Conservation (phyloP, 768 basidiomycete species). For the Steccherinum ochraceum region DNA sequence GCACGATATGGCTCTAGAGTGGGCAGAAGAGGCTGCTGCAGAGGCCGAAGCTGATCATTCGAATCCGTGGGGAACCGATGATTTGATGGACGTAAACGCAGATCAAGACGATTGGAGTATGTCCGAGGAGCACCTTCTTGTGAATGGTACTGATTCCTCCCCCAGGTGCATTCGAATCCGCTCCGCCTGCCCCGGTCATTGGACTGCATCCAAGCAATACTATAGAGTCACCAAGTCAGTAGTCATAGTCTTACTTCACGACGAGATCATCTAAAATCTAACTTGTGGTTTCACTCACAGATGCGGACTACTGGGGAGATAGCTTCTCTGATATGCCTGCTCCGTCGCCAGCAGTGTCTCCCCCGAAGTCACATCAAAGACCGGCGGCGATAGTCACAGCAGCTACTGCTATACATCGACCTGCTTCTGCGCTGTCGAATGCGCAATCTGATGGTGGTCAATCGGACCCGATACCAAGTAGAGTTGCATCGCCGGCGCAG, state of each 20-base stretch:
- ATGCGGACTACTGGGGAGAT: not conserved
- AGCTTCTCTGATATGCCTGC: not conserved
- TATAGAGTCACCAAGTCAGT: too few species aligned
- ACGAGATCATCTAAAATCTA: too few species aligned
- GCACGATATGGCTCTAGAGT: conserved; percentile 30
- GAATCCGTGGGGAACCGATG: conserved; percentile 66
- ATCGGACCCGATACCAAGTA: conserved; percentile 7
- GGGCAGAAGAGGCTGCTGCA: conserved; percentile 52
- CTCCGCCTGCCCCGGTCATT: conserved; percentile 18
- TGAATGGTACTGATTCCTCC: not conserved
- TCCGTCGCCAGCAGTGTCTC: not conserved
- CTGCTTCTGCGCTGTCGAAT: conserved; percentile 16
- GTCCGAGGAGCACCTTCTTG: conserved; percentile 28
- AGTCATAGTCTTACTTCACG: too few species aligned
- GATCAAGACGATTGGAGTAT: conserved; percentile 94
- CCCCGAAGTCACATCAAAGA: not conserved
- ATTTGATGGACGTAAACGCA: conserved; percentile 90
- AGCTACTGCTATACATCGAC: not conserved
- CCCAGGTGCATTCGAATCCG: conserved; percentile 28
- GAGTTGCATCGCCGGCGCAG: conserved; percentile 14
- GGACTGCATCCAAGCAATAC: conserved; percentile 15
- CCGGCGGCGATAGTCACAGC: not conserved
- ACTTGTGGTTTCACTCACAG: not conserved
- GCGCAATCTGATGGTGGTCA: conserved; percentile 18
- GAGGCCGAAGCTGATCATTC: conserved; percentile 23